Base-by-base conservation (phyloP, 2,329 filamentous ascomycete genomes). In the Didymella exigua region DNA sequence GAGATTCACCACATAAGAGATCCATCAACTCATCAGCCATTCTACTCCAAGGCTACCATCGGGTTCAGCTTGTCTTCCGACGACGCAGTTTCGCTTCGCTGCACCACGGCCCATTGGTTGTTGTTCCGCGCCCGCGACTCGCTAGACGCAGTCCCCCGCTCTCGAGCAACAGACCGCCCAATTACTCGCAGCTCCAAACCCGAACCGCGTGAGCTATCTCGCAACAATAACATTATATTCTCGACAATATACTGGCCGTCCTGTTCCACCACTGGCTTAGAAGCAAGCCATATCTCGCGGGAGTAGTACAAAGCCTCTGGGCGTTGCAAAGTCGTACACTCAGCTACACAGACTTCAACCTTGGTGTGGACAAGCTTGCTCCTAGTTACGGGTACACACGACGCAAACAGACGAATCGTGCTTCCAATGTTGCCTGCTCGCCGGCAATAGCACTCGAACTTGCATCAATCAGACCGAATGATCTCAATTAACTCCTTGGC, bases 61-160 rank as follows among this genome's bases (percentile, higher is more conserved):
- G 61, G 59, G 50, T 51, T 59, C 57, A 58, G 37, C 47, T 58
- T 58, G 59, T 62, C 62, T 54, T 60, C 58, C 58, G 52, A 58
- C 50, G 36, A 57, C 54, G 56, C 63, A 59, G 62, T 59, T 62
- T 62, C 68, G 62, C 64, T 64, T 63, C 56, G 58, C 65, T 63
- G 59, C 61, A 65, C 59, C 55, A 42, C 52, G 37, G 53, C 51
- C 60, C 51, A 71, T 73, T 73, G 70, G 70, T 54, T 56, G 45
- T 65, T 54, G 57, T 58, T 36, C 63, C 51, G 54, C 64, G 56
- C 61, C 66, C 63, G 61, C 68, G 58, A 70, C 66, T 73, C 71
- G 71, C 70, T 70, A 71, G 71, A 56, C 53, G 61, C 63, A 63
- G 64, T 61, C 66, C 69, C 70, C 69, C 69, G 64, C 69, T 67